Base-by-base conservation (phyloP, 1,284 basidiomycete species). In the Schizophyllum amplum region DNA sequence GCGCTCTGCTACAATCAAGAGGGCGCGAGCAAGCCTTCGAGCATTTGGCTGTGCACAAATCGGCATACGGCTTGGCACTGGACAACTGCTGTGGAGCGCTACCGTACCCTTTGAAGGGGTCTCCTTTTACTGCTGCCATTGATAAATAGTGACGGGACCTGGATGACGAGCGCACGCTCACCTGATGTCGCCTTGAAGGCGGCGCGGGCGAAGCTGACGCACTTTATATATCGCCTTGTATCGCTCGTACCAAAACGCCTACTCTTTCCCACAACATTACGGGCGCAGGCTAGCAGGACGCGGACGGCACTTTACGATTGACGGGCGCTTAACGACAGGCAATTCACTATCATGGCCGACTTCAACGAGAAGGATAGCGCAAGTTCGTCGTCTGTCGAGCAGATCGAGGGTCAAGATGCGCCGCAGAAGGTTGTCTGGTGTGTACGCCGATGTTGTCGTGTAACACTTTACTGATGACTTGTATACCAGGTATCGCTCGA, bases 401-500 rank as follows among this genome's bases (percentile, higher is more conserved):
- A 42, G 3, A 17, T 42, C 17, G 33, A 42, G 33, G 17, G 33
- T 17, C 33, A 42, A 17, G 33, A 17, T 42, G 33, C 11, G 33
- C 13, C 17, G 33, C 33, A 42, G 13, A 42, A 42, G 33, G 33
- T 42, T 17, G 17, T 42, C 17, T 42, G 33, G 33, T 42, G 17
- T 17, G 33, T 42, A 9, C 33, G 33, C 33, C 33, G 33, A 9
- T 9, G 17, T 9, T 13, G 4, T 42, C 33, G 33, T 42, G 3
- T 42, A 42, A 9, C n/a, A n/a, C 11, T 42, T 42, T 17, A 3
- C 33, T 42, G 13, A 42, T 42, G n/a, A n/a, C n/a, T n/a, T 42
- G 13, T 42, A 42, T 42, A 3, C 13, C 33, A 42, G 57, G 57
- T 59, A 59, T 24, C 52, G 57, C 5, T 59, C 57, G 6, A 56